Evolutionary conservation across 1,284 basidiomycete genomes (phyloP).

Genomic region (Fomitopsis schrenkii): DNA sequence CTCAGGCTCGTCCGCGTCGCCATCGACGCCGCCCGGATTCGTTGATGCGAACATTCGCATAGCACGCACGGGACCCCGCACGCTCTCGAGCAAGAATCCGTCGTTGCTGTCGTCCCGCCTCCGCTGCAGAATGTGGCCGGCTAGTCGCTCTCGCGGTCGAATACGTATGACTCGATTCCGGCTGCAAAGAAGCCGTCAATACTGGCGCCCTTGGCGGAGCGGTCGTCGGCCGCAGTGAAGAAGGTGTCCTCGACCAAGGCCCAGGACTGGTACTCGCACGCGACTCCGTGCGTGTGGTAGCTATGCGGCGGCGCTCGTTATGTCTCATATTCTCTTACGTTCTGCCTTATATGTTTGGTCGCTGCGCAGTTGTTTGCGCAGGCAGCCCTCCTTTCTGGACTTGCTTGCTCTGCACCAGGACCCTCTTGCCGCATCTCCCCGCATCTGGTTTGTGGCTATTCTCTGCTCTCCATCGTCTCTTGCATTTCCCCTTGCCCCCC

Average conservation of each 20-base stretch:
- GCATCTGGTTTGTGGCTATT: not conserved
- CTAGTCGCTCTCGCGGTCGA: conserved; percentile 12
- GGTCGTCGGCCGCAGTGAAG: conserved; percentile 10
- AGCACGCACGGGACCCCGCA: conserved; percentile 34
- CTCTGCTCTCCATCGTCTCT: not conserved
- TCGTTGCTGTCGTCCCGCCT: conserved; percentile 4
- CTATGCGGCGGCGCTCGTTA: not conserved
- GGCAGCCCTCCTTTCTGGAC: not conserved
- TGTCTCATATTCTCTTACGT: not conserved
- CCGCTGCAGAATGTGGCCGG: conserved; percentile 24
- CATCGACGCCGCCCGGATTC: conserved; percentile 46
- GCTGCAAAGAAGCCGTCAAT: not conserved
- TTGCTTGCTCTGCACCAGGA: not conserved
- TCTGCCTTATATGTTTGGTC: not conserved
- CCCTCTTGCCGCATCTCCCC: not conserved
- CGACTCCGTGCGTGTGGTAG: conserved; percentile 46
- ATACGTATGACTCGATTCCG: conserved; percentile 6
- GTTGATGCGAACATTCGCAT: conserved; percentile 46
- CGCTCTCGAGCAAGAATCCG: conserved; percentile 15
- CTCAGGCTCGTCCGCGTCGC: conserved; percentile 45
- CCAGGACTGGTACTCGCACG: conserved; percentile 42
- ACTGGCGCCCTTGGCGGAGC: conserved; percentile 8
- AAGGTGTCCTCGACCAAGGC: conserved; percentile 30
- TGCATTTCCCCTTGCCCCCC: not conserved
- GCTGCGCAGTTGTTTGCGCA: not conserved